These are phyloP conservation scores for Boletus speciosus DNA, from an alignment of 768 basidiomycete species.

Conservation along the genomic window DNA sequence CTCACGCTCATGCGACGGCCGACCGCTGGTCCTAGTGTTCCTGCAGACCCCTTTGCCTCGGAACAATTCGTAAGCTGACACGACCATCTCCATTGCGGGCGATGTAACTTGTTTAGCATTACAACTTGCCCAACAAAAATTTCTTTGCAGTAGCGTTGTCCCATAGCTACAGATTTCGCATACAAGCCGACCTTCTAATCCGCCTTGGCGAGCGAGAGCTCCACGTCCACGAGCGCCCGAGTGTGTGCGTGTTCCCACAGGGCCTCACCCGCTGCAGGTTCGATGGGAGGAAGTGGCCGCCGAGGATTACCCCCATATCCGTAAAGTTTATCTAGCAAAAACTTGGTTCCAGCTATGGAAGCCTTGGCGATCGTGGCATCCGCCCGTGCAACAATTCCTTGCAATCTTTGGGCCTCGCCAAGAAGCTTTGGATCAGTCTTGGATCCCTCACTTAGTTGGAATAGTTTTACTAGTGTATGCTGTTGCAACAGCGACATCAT, in stretches of 20 bases:
- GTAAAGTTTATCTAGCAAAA: constrained; percentile 63
- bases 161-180: neutral
- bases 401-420: constrained; percentile 66
- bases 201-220: constrained; percentile 50
- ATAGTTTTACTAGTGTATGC: constrained; percentile 58
- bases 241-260: constrained; percentile 75
- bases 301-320: constrained; percentile 84
- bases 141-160: neutral
- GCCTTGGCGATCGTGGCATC: constrained; percentile 78
- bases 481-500: constrained; percentile 27
- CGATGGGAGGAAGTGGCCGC: constrained; percentile 70
- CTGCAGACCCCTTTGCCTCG: neutral
- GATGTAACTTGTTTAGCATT: neutral
- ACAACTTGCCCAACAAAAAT: neutral
- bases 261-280: constrained; percentile 48
- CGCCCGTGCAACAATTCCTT: constrained; percentile 76
- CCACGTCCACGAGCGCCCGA: constrained; percentile 61
- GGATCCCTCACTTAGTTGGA: constrained; percentile 57
- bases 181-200: neutral
- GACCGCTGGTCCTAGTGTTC: neutral
- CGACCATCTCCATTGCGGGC: neutral
- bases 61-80: neutral
- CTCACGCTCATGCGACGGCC: constrained; percentile 6
- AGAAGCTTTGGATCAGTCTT: constrained; percentile 54
- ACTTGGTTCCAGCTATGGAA: constrained; percentile 83